Percentiles rank a stretch among this genome's conserved stretches.
These are phyloP conservation scores for Macrolepiota fuliginosa DNA, from an alignment of 768 basidiomycete genomes.

Conservation along the genomic window DNA sequence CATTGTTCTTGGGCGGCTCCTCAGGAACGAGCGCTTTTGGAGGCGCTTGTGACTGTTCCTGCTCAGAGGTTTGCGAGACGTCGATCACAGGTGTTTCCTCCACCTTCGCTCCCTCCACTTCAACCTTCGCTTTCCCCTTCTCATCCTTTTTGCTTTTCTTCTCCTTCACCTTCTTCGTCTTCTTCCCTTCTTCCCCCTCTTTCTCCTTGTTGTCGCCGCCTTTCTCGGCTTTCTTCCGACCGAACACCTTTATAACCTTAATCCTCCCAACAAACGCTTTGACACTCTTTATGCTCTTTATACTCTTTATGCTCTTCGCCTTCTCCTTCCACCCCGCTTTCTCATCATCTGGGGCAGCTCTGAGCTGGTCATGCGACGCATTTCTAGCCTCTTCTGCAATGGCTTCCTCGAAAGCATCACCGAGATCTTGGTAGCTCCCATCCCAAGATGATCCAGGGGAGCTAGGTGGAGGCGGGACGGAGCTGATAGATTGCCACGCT, in stretches of 20 bases:
- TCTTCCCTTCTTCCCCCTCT: background rate
- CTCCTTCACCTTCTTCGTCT: background rate
- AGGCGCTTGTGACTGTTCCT: background rate
- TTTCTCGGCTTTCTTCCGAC: background rate
- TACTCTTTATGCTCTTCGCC: background rate
- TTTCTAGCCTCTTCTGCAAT: background rate
- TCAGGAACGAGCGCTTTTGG: background rate
- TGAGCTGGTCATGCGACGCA: background rate
- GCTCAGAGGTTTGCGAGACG: background rate
- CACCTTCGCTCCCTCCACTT: background rate
- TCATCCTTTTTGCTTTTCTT: background rate
- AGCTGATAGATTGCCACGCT: conserved; percentile 27
- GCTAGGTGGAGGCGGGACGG: conserved; percentile 15
- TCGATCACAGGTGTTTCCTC: background rate
- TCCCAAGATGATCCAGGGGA: conserved; percentile 13
- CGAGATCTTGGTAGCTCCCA: conserved; percentile 7
- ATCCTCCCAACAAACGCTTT: background rate
- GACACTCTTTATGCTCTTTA: background rate
- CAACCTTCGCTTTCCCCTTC: background rate
- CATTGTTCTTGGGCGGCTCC: background rate
- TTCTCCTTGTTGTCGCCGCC: background rate
- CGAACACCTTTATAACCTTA: background rate
- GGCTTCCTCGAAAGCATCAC: background rate
- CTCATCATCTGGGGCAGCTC: background rate
- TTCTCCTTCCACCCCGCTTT: background rate